Percentiles rank a stretch among this genome's conserved stretches.
phyloP scores from a whole-genome alignment of 768 basidiomycete species.

The Suillus ampliporus region DNA sequence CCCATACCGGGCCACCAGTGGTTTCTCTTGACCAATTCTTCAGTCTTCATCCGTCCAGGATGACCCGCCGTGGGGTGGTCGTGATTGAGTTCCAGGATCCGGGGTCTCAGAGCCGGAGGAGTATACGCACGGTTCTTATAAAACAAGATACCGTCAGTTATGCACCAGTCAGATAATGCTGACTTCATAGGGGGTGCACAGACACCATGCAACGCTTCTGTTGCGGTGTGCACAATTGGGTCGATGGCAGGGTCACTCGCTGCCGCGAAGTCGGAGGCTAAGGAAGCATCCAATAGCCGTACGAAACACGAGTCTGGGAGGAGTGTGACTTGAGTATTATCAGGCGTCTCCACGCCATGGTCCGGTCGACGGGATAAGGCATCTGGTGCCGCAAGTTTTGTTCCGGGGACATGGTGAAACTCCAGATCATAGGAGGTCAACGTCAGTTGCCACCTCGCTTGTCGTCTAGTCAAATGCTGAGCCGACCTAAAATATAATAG shows the following conservation, averaged over 20 bases:
- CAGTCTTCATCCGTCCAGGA: neutral
- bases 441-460: constrained; percentile 1
- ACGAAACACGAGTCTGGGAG: neutral
- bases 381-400: too few relatives aligned
- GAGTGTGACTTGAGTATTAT: neutral
- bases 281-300: too few relatives aligned
- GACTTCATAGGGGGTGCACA: too few relatives aligned
- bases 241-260: neutral
- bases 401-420: neutral
- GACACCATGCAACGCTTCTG: neutral
- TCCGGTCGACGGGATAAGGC: too few relatives aligned
- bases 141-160: too few relatives aligned
- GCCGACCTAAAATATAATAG: neutral
- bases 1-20: constrained; percentile 8
- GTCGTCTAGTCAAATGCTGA: neutral
- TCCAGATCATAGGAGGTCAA: neutral
- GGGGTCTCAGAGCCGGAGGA: too few relatives aligned
- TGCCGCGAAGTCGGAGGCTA: too few relatives aligned
- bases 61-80: neutral
- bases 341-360: neutral
- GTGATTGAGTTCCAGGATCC: neutral
- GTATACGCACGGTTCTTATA: too few relatives aligned
- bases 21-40: neutral
- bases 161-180: too few relatives aligned
- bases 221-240: neutral